Percentiles rank a stretch among this genome's conserved stretches.
Evolutionary conservation across 495 filamentous ascomycete species (phyloP).

Genomic region (Sporormia fimetaria): DNA sequence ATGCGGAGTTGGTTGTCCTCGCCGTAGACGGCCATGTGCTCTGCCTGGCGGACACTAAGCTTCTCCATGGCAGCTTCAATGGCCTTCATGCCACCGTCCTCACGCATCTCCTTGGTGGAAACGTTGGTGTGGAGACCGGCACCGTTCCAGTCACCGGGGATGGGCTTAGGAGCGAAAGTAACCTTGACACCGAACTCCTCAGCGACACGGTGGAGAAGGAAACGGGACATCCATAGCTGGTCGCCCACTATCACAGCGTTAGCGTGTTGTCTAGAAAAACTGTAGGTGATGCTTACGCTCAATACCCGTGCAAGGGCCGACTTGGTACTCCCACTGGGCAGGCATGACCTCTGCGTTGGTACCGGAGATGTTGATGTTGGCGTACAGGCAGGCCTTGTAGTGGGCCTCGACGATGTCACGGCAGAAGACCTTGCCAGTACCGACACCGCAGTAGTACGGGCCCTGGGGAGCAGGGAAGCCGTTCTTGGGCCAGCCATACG

Average conservation of each 20-base stretch:
- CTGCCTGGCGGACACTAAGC: conserved; percentile 75
- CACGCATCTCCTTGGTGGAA: conserved; percentile 74
- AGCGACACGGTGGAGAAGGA: conserved; percentile 89
- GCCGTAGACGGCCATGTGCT: conserved; percentile 97
- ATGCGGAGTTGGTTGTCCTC: conserved; percentile 87
- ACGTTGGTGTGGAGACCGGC: conserved; percentile 97
- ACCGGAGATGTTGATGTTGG: conserved; percentile 87
- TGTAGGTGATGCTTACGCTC: conserved; percentile 44
- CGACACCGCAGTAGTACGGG: conserved; percentile 98
- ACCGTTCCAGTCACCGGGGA: conserved; percentile 98
- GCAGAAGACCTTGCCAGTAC: conserved; percentile 94
- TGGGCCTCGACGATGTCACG: conserved; percentile 97
- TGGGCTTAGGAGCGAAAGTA: conserved; percentile 94
- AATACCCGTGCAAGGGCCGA: conserved; percentile 88
- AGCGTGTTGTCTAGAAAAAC: conserved; percentile 4
- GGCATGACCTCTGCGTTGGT: conserved; percentile 99
- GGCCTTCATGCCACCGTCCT: conserved; percentile 85
- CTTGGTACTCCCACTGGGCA: conserved; percentile 98
- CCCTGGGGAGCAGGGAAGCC: conserved; percentile 96
- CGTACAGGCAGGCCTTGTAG: conserved; percentile 92
- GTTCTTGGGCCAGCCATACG: conserved; percentile 90
- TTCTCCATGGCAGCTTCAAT: conserved; percentile 82
- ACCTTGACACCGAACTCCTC: conserved; percentile 97
- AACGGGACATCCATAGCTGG: conserved; percentile 94
- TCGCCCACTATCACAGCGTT: conserved; percentile 61